Evolutionary conservation across 805 yeast genomes (phyloP).

Genomic region (Monosporozyma unispora): DNA sequence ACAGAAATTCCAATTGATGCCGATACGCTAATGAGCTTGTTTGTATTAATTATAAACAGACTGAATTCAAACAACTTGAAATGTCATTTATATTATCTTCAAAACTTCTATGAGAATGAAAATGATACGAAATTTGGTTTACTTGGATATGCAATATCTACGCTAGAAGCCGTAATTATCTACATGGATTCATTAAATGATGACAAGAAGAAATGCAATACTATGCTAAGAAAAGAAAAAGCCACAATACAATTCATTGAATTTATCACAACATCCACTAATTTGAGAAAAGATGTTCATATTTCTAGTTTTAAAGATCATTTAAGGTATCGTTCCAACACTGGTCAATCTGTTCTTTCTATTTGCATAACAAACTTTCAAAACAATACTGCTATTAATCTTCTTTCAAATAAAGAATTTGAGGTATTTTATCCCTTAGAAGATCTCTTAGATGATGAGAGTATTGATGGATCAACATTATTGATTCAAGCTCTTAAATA

Average conservation of each 20-base stretch:
- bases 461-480: conserved; percentile 45
- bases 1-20: conserved; percentile 48
- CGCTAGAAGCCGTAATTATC: conserved; percentile 70
- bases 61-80: conserved; percentile 51
- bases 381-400: conserved; percentile 35
- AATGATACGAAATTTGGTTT: conserved; percentile 47
- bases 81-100: conserved; percentile 57
- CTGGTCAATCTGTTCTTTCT: conserved; percentile 68
- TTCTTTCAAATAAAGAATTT: conserved; percentile 34
- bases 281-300: conserved; percentile 25
- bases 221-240: neutral
- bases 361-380: conserved; percentile 47
- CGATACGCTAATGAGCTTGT: conserved; percentile 64
- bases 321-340: conserved; percentile 35
- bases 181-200: conserved; percentile 28
- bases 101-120: conserved; percentile 36
- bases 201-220: neutral
- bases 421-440: conserved; percentile 50
- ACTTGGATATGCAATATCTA: conserved; percentile 69
- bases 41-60: conserved; percentile 62
- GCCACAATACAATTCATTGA: conserved; percentile 15
- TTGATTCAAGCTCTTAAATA: conserved; percentile 53
- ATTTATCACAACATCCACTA: conserved; percentile 19
- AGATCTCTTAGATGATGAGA: conserved; percentile 57
- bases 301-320: conserved; percentile 9